Evolutionary conservation across 2,329 filamentous ascomycete genomes (phyloP).

Genomic region (Calonectria multiphialidica): DNA sequence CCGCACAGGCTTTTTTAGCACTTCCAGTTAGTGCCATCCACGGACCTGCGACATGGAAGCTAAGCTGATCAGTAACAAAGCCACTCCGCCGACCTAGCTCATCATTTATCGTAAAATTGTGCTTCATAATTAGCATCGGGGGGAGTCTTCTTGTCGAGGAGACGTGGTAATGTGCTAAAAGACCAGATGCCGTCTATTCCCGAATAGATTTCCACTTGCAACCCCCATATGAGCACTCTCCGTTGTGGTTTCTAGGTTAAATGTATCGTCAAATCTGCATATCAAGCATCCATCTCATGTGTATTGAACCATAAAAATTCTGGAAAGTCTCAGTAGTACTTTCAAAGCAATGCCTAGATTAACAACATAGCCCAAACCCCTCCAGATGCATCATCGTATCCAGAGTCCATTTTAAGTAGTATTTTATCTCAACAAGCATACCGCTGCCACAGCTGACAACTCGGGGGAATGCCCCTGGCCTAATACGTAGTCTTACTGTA

Average conservation of each 20-base stretch:
- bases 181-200: neutral
- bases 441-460: neutral
- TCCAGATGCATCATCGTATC: neutral
- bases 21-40: neutral
- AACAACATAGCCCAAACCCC: neutral
- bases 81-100: neutral
- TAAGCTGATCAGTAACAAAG: neutral
- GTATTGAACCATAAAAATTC: no score
- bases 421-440: neutral
- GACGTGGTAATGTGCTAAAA: neutral
- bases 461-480: neutral
- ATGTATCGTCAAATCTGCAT: neutral
- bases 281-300: neutral
- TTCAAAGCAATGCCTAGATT: neutral
- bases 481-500: neutral
- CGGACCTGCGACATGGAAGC: neutral
- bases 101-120: neutral
- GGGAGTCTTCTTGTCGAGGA: neutral
- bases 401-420: neutral
- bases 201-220: neutral
- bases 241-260: neutral
- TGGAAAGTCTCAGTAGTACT: no score
- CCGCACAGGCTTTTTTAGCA: neutral
- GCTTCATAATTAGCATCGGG: no score
- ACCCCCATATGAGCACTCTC: neutral